Evolutionary conservation across 2,329 filamentous ascomycete genomes (phyloP), one percentile per base, ranked within the genome.

Genomic region (Mollisiaceae sp.): DNA sequence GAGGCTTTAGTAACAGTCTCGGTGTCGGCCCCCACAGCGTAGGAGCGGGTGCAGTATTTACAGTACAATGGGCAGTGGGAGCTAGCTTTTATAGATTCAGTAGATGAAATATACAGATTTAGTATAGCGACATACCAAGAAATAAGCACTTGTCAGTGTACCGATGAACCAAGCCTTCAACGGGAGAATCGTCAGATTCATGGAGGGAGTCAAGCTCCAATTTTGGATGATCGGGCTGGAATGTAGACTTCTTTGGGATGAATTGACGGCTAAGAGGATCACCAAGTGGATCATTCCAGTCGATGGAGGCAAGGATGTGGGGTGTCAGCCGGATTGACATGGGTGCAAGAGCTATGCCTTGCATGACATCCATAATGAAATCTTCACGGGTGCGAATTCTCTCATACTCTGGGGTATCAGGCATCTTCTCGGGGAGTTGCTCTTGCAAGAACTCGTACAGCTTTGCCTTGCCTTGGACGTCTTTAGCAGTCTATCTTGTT

Each of bases 81-180:
- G 0, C 82, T 83, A 14, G 85, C 86, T 88, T 18, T 32, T 32
- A 41, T 18, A 11, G 36, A 12, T 35, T 41, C 56, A 52, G 32
- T 52, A 11, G 32, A 2, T 8, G 24, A 35, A 35, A 27, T 54
- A 12, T 35, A 15, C 14, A 35, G 8, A 5, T 14, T 12, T 54
- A 4, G 45, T 3, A 54, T 8, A 12, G 32, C 14, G 18, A 67
- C 81, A 74, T 76, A 88, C 86, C 82, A 36, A 89, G 77, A 62
- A 90, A 88, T 6, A 90, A 75, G 1, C 83, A 86, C 74, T 87
- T 88, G 65, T 89, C 86, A 0, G 82, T 82, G 72, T 90, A 90
- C n/a, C 87, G 81, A 73, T 89, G 86, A 2, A 89, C 85, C 2
- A 89, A 75, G 0, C 85, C 86, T 18, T 80, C 77, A 1, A 88